Evolutionary conservation across 257 asterid species (phyloP).

Genomic region (Solanum megistacrolobum): DNA sequence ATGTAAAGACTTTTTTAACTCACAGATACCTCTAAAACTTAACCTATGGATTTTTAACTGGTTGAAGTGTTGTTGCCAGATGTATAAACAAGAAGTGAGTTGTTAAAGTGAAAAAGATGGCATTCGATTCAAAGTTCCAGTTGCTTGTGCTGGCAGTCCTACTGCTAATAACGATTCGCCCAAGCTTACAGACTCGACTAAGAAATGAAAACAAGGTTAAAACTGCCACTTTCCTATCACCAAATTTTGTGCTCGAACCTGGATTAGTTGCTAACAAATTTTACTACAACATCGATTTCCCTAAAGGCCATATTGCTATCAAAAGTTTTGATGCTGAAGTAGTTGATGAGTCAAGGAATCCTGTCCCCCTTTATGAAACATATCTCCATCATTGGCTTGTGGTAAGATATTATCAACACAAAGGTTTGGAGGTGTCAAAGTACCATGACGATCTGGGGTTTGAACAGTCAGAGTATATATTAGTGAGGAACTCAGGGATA

Average conservation of each 20-base stretch:
- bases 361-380: constrained; percentile 62
- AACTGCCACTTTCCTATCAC: constrained; percentile 47
- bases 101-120: constrained; percentile 10
- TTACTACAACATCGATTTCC: constrained; percentile 44
- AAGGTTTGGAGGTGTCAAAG: constrained; percentile 6
- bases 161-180: not conserved
- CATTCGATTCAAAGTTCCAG: not conserved
- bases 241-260: constrained; percentile 42
- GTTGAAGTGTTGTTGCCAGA: not conserved
- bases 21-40: not conserved
- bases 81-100: not conserved
- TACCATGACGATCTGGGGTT: constrained; percentile 1
- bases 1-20: not conserved
- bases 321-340: constrained; percentile 60
- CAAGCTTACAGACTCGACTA: constrained; percentile 15
- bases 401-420: constrained; percentile 30
- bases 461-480: constrained; percentile 16
- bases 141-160: constrained; percentile 18
- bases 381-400: constrained; percentile 79
- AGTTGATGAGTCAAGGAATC: constrained; percentile 45
- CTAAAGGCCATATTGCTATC: constrained; percentile 64
- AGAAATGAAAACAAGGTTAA: constrained; percentile 21
- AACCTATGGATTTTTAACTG: not conserved
- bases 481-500: constrained; percentile 40
- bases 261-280: constrained; percentile 51